Evolutionary conservation across 805 yeast genomes (phyloP).

Genomic region (Lachancea sp.): DNA sequence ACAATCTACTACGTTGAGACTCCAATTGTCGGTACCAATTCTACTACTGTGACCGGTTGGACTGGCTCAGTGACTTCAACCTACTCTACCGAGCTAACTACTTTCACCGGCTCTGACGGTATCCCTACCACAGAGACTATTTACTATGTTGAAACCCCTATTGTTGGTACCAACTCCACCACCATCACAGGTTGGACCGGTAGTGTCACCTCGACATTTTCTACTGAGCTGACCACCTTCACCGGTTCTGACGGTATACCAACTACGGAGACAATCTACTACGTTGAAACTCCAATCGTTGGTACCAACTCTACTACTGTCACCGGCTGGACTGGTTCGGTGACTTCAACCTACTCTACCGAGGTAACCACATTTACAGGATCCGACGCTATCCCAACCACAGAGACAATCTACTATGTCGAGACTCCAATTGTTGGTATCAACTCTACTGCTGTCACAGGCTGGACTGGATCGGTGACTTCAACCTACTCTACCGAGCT

Average conservation of each 20-base stretch:
- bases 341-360: slow-evolving; percentile 13
- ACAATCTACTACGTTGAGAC: slow-evolving; percentile 13
- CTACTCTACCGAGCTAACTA: slow-evolving; percentile 6
- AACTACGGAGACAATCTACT: slow-evolving; percentile 12
- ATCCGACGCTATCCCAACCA: slow-evolving; percentile 9
- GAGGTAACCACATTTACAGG: slow-evolving; percentile 8
- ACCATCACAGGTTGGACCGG: slow-evolving; percentile 4
- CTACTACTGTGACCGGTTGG: neutral
- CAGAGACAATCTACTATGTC: slow-evolving; percentile 11
- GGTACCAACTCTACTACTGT: slow-evolving; percentile 2
- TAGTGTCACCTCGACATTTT: neutral
- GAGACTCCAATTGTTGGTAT: slow-evolving; percentile 8
- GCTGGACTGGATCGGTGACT: too few species aligned
- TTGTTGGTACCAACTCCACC: slow-evolving; percentile 5
- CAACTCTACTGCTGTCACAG: neutral
- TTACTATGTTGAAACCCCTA: too few species aligned
- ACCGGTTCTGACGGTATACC: slow-evolving; percentile 10
- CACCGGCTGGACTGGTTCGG: slow-evolving; percentile 14
- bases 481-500: too few species aligned
- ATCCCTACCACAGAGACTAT: too few species aligned
- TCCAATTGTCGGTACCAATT: slow-evolving; percentile 1
- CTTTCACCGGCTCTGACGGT: slow-evolving; percentile 10
- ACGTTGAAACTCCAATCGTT: slow-evolving; percentile 4
- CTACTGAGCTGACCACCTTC: slow-evolving; percentile 3
- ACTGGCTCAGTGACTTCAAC: slow-evolving; percentile 6